Evolutionary conservation across 768 basidiomycete species (phyloP).

Genomic region (Exidia glandulosa): DNA sequence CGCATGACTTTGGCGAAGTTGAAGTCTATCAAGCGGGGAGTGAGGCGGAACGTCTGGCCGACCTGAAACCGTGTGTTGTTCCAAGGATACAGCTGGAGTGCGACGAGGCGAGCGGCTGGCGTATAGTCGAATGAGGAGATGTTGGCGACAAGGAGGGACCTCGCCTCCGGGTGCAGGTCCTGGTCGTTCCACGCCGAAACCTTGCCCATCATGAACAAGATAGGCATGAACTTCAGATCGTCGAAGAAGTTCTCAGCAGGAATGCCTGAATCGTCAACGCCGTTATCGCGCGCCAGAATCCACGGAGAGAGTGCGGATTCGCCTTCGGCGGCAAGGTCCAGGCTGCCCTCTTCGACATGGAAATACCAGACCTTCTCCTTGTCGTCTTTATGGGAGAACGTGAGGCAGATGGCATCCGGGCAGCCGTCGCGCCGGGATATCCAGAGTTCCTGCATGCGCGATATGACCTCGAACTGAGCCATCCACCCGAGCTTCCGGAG

Average conservation of each 20-base stretch:
- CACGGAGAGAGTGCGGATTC: conserved; percentile 34
- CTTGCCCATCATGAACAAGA: conserved; percentile 33
- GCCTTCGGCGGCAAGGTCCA: conserved; percentile 26
- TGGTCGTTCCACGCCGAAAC: conserved; percentile 29
- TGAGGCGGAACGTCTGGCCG: conserved; percentile 30
- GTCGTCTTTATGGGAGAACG: conserved; percentile 12
- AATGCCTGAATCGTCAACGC: conserved; percentile 15
- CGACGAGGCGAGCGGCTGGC: neutral
- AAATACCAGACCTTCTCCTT: conserved; percentile 27
- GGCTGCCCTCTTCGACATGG: conserved; percentile 29
- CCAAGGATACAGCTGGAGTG: neutral
- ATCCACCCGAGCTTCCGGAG: conserved; percentile 25
- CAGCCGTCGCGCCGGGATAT: conserved; percentile 37
- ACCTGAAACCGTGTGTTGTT: conserved; percentile 1
- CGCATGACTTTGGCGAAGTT: conserved; percentile 37
- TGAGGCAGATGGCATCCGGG: conserved; percentile 34
- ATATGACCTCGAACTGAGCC: conserved; percentile 37
- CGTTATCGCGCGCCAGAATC: conserved; percentile 25
- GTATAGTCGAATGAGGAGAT: conserved; percentile 26
- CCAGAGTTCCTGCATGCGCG: conserved; percentile 37
- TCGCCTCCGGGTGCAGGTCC: conserved; percentile 27
- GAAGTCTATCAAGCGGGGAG: conserved; percentile 41
- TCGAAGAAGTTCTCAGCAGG: conserved; percentile 40
- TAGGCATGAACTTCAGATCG: conserved; percentile 35
- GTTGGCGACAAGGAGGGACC: conserved; percentile 29